phyloP scores from a whole-genome alignment of 495 filamentous ascomycete species.

The Sphaerosporella brunnea region DNA sequence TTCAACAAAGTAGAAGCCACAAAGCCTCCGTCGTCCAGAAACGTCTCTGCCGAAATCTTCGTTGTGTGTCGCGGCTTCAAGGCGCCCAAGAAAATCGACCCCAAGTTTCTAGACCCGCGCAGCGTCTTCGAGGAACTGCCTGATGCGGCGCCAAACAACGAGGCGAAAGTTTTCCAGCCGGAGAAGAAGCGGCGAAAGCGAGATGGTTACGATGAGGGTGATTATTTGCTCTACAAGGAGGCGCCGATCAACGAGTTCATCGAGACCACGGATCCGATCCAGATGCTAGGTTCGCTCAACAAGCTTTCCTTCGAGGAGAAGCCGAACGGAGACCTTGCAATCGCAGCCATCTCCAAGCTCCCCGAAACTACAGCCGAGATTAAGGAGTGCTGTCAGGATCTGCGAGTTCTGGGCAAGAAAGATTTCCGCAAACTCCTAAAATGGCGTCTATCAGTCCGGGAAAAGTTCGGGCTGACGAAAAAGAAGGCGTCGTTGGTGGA shows the following conservation, averaged over 20 bases:
- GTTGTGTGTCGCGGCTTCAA: slow-evolving; percentile 89
- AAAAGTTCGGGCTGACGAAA: slow-evolving; percentile 62
- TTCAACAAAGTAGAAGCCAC: slow-evolving; percentile 91
- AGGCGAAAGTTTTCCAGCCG: slow-evolving; percentile 94
- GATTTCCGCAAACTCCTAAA: slow-evolving; percentile 85
- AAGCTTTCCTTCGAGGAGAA: slow-evolving; percentile 62
- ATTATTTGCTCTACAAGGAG: slow-evolving; percentile 85
- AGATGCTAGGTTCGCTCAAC: slow-evolving; percentile 80
- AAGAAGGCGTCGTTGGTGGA: slow-evolving; percentile 48
- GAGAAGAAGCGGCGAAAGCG: slow-evolving; percentile 92
- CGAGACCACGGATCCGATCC: slow-evolving; percentile 82
- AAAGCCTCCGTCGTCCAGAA: slow-evolving; percentile 87
- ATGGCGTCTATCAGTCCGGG: slow-evolving; percentile 80
- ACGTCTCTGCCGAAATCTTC: slow-evolving; percentile 94
- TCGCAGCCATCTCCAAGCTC: slow-evolving; percentile 67
- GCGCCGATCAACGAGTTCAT: slow-evolving; percentile 80
- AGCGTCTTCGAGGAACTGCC: slow-evolving; percentile 90
- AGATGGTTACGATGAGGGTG: slow-evolving; percentile 92
- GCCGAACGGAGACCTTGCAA: slow-evolving; percentile 62
- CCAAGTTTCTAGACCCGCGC: slow-evolving; percentile 75
- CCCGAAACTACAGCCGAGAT: slow-evolving; percentile 91
- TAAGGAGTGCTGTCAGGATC: slow-evolving; percentile 62
- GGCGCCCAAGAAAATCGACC: slow-evolving; percentile 82
- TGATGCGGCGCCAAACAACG: slow-evolving; percentile 78
- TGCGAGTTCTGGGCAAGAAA: slow-evolving; percentile 80